Evolutionary conservation across 768 basidiomycete genomes (phyloP).

Genomic region (Auriscalpium orientale): DNA sequence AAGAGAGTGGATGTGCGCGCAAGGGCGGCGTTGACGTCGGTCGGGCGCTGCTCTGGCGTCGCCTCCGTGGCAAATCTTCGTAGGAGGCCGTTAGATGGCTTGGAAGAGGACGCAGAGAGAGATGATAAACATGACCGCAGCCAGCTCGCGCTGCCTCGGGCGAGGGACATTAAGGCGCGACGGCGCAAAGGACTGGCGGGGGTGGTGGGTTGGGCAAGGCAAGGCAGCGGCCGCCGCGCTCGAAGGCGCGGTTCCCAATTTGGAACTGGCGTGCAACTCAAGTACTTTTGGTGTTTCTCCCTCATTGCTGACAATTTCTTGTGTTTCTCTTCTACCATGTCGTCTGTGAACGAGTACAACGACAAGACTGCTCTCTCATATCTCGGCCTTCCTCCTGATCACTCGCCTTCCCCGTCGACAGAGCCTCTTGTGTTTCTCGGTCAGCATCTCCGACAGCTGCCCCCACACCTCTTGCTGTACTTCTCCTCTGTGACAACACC

Average conservation of each 20-base stretch:
- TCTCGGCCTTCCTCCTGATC: slow-evolving; percentile 51
- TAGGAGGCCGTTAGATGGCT: slow-evolving; percentile 14
- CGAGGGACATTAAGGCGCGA: slow-evolving; percentile 8
- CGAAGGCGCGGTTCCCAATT: no score
- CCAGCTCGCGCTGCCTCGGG: slow-evolving; percentile 4
- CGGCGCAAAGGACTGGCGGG: not conserved
- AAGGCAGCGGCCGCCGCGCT: no score
- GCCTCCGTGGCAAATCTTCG: slow-evolving; percentile 33
- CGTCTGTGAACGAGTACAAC: slow-evolving; percentile 7
- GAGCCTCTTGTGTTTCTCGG: slow-evolving; percentile 59
- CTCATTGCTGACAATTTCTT: not conserved
- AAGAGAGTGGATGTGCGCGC: slow-evolving; percentile 50
- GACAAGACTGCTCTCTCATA: slow-evolving; percentile 32
- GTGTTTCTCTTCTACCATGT: not conserved
- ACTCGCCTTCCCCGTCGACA: slow-evolving; percentile 49
- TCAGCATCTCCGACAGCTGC: slow-evolving; percentile 52
- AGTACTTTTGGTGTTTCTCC: no score
- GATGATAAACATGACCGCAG: slow-evolving; percentile 5
- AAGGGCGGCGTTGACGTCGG: slow-evolving; percentile 34
- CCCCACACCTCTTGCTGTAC: slow-evolving; percentile 47
- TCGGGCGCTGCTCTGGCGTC: slow-evolving; percentile 21
- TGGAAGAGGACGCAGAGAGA: not conserved
- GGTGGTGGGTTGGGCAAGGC: no score
- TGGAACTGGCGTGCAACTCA: no score
- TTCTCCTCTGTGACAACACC: slow-evolving; percentile 44